phyloP scores from a whole-genome alignment of 2,329 filamentous ascomycete species.

The Pseudogymnoascus verrucosus region DNA sequence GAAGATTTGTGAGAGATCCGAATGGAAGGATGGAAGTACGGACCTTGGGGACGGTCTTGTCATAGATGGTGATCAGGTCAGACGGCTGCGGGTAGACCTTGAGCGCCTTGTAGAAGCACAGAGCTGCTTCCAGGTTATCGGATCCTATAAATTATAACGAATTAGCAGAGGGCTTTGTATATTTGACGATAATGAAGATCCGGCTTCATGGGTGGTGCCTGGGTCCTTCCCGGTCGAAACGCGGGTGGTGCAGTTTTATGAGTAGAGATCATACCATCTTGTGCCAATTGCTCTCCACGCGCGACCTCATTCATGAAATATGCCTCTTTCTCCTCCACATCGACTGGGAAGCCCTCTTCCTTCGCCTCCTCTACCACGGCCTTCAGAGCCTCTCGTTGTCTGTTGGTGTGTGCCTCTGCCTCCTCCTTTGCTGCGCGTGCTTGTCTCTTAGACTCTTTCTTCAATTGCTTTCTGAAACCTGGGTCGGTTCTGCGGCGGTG shows the following conservation, averaged over 20 bases:
- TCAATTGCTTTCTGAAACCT: slow-evolving; percentile 59
- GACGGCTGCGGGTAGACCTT: slow-evolving; percentile 95
- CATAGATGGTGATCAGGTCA: slow-evolving; percentile 93
- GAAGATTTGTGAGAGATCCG: not conserved
- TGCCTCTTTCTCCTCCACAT: slow-evolving; percentile 85
- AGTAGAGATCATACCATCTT: slow-evolving; percentile 61
- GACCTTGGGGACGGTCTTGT: slow-evolving; percentile 97
- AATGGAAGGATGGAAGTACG: slow-evolving; percentile 13
- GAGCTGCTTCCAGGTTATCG: slow-evolving; percentile 70
- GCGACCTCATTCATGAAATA: slow-evolving; percentile 97
- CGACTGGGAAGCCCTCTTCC: slow-evolving; percentile 83
- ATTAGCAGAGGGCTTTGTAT: slow-evolving; percentile 9
- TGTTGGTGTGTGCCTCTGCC: slow-evolving; percentile 54
- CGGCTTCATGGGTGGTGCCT: not conserved
- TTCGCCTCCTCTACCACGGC: slow-evolving; percentile 70
- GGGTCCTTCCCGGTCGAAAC: not conserved
- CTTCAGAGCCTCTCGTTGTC: slow-evolving; percentile 68
- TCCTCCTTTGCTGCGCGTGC: slow-evolving; percentile 65
- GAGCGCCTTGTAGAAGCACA: slow-evolving; percentile 96
- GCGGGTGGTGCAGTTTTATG: not conserved
- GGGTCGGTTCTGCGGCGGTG: slow-evolving; percentile 55
- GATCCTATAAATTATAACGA: slow-evolving; percentile 40
- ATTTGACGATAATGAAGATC: not conserved
- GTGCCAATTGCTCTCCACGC: slow-evolving; percentile 72
- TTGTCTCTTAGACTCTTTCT: slow-evolving; percentile 68